phyloP scores from a whole-genome alignment of 805 yeast genomes.

The Nakazawaea holstii region DNA sequence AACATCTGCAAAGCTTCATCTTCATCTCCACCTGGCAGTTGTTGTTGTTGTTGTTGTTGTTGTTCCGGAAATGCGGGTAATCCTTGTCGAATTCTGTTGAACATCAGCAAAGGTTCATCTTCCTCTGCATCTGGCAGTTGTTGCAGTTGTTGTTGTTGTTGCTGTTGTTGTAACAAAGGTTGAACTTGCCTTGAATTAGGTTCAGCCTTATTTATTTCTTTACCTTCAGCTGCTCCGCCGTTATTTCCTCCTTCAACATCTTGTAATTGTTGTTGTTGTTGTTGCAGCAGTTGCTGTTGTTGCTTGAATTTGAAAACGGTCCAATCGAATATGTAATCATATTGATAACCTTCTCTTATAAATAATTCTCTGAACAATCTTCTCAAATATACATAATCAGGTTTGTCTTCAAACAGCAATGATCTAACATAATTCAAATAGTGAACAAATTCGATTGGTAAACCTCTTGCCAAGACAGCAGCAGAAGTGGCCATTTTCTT shows the following conservation, averaged over 20 bases:
- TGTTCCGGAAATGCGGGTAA: slow-evolving; percentile 11
- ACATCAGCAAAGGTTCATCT: slow-evolving; percentile 10
- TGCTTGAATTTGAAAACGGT: slow-evolving; percentile 75
- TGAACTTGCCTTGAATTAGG: slow-evolving; percentile 11
- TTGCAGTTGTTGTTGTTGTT: slow-evolving; percentile 19
- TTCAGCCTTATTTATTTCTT: slow-evolving; percentile 1
- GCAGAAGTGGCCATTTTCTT: slow-evolving; percentile 88
- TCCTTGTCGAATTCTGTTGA: slow-evolving; percentile 12
- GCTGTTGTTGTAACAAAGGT: slow-evolving; percentile 15
- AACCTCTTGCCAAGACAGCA: slow-evolving; percentile 81
- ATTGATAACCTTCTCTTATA: slow-evolving; percentile 80
- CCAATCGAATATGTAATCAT: slow-evolving; percentile 97
- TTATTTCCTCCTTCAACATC: slow-evolving; percentile 9
- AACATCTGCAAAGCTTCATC: not conserved
- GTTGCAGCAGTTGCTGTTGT: slow-evolving; percentile 47
- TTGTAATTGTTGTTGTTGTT: slow-evolving; percentile 23
- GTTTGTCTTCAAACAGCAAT: slow-evolving; percentile 91
- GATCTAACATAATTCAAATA: slow-evolving; percentile 87
- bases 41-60: slow-evolving; percentile 10
- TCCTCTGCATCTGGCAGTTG: slow-evolving; percentile 22
- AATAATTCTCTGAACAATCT: slow-evolving; percentile 86
- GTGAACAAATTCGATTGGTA: slow-evolving; percentile 85
- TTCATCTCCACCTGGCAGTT: slow-evolving; percentile 4
- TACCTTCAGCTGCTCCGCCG: slow-evolving; percentile 4
- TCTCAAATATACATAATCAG: slow-evolving; percentile 87